Evolutionary conservation across 306 rosid genomes (phyloP).

Genomic region (Dalbergia cochinchinensis): DNA sequence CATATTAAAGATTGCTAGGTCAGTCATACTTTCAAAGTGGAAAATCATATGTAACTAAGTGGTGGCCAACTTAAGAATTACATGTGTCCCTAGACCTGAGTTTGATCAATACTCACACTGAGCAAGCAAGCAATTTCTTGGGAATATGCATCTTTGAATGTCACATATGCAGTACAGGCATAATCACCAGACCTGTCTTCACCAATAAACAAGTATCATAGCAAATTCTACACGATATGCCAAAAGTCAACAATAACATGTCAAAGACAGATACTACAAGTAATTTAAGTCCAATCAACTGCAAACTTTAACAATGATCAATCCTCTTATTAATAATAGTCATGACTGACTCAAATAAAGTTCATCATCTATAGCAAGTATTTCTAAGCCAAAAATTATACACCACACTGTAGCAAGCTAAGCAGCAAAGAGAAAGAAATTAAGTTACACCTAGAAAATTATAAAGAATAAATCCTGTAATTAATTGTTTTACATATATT

Average conservation of each 20-base stretch:
- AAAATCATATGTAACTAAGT: not conserved
- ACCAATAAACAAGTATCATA: conserved; percentile 24
- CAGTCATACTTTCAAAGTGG: not conserved
- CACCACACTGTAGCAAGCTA: not conserved
- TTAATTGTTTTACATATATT: not conserved
- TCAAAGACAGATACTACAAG: not conserved
- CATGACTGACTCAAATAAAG: not conserved
- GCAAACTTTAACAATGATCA: not conserved
- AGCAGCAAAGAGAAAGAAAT: not conserved
- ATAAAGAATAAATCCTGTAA: not conserved
- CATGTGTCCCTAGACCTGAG: conserved; percentile 9
- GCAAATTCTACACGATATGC: not conserved
- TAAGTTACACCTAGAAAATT: not conserved
- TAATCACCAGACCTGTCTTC: conserved; percentile 73
- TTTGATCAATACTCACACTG: conserved; percentile 68
- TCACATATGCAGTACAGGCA: conserved; percentile 88
- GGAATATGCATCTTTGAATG: conserved; percentile 85
- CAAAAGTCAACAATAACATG: not conserved
- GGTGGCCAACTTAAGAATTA: not conserved
- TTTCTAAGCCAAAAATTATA: not conserved
- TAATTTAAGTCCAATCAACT: not conserved
- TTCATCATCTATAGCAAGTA: not conserved
- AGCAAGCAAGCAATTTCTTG: conserved; percentile 94
- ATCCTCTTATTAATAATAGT: not conserved
- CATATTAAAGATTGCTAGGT: not conserved